Evolutionary conservation across 441 rosid species (phyloP).

Genomic region (Adansonia grandidieri): DNA sequence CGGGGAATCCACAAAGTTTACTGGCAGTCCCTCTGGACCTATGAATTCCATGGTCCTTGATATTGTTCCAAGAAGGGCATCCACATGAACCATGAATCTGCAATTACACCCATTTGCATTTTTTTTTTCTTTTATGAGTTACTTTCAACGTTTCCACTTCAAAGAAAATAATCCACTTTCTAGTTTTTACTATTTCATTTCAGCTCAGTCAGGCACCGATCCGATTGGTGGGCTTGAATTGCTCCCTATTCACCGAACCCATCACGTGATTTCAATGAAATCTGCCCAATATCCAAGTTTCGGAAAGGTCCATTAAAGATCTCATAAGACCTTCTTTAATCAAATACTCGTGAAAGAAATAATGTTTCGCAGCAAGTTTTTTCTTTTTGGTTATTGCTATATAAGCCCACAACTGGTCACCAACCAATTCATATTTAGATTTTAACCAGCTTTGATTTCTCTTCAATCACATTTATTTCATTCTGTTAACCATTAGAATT

Average conservation of each 20-base stretch:
- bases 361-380: background rate
- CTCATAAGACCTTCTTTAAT: background rate
- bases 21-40: background rate
- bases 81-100: background rate
- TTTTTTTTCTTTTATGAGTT: background rate
- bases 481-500: constrained; percentile 7
- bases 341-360: background rate
- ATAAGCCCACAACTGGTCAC: background rate
- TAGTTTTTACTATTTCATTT: constrained; percentile 19
- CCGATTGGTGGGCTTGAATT: constrained; percentile 12
- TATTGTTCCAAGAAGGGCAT: background rate
- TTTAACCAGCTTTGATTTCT: background rate
- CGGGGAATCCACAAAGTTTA: background rate
- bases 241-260: background rate
- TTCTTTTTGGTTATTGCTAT: too few relatives aligned
- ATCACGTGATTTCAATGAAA: background rate
- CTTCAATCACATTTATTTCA: constrained; percentile 13
- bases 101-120: background rate
- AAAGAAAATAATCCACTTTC: constrained; percentile 23
- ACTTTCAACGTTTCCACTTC: background rate
- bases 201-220: background rate
- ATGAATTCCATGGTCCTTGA: background rate
- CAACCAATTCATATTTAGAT: background rate
- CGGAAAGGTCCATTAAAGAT: background rate
- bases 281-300: constrained; percentile 10